A percentile compares a stretch with the other conserved stretches of the same genome.
Conservation (phyloP, 2,329 filamentous ascomycete genomes). For the Calonectria crousiana region DNA sequence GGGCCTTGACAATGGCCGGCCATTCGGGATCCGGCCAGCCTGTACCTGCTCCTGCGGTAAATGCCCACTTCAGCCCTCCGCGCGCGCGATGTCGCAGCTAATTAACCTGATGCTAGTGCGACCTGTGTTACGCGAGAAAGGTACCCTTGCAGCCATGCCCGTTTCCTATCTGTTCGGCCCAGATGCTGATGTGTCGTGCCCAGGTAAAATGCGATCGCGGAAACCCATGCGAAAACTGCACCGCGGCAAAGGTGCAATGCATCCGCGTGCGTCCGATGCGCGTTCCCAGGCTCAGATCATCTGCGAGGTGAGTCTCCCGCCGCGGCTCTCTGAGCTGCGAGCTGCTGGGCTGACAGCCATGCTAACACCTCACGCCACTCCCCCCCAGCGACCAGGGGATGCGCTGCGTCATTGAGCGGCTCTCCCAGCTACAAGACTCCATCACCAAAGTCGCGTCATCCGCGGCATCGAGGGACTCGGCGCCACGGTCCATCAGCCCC, state of each 20-base stretch:
- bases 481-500: neutral
- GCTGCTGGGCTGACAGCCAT: neutral
- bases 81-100: neutral
- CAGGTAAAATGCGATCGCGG: slow-evolving; percentile 1
- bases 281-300: neutral
- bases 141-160: neutral
- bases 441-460: neutral
- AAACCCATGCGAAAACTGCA: neutral
- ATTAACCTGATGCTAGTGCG: neutral
- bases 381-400: neutral
- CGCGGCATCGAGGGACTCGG: neutral
- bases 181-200: neutral
- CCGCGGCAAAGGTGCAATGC: neutral
- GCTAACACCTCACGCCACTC: too few species aligned
- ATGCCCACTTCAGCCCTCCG: neutral
- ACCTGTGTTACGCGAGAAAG: slow-evolving; percentile 2
- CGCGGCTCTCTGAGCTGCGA: too few species aligned
- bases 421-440: neutral
- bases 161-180: too few species aligned
- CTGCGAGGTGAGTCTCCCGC: neutral
- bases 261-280: neutral
- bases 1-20: neutral
- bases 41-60: neutral
- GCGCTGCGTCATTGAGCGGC: neutral
- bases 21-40: neutral